phyloP scores from a whole-genome alignment of 148 eudicot genomes.

The Vaccinium vitisidaea region DNA sequence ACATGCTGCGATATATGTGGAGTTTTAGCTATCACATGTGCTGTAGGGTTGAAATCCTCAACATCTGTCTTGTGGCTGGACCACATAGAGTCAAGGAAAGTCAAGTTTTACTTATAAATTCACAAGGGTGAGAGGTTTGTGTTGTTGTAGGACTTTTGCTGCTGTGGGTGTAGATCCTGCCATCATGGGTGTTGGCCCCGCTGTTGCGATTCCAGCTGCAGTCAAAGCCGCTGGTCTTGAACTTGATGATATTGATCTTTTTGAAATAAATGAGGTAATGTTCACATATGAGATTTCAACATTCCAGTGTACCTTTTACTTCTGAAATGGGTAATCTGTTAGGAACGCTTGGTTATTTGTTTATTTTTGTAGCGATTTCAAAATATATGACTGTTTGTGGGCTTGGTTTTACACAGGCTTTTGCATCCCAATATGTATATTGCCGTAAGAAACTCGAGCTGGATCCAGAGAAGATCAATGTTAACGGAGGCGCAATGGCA shows the following conservation, averaged over 20 bases:
- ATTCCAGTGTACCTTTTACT: background rate
- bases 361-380: no score
- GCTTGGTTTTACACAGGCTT: conserved; percentile 72
- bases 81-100: background rate
- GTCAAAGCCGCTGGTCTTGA: conserved; percentile 92
- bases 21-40: background rate
- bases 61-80: background rate
- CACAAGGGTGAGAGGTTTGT: background rate
- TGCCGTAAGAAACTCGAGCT: conserved; percentile 86
- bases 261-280: conserved; percentile 87
- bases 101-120: background rate
- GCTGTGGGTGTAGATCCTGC: conserved; percentile 96
- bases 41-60: background rate
- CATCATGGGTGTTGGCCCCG: conserved; percentile 86
- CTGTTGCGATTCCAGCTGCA: conserved; percentile 92
- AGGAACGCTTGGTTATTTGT: no score
- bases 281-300: background rate
- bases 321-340: background rate
- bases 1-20: background rate
- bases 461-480: conserved; percentile 89
- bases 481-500: conserved; percentile 99
- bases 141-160: conserved; percentile 66
- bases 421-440: conserved; percentile 90
- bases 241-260: conserved; percentile 78
- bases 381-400: conserved; percentile 71